Percentiles rank a stretch among this genome's conserved stretches.
These are phyloP conservation scores for Pseudoneurospora amorphoporcata DNA, from an alignment of 495 filamentous ascomycete genomes.

Conservation along the genomic window DNA sequence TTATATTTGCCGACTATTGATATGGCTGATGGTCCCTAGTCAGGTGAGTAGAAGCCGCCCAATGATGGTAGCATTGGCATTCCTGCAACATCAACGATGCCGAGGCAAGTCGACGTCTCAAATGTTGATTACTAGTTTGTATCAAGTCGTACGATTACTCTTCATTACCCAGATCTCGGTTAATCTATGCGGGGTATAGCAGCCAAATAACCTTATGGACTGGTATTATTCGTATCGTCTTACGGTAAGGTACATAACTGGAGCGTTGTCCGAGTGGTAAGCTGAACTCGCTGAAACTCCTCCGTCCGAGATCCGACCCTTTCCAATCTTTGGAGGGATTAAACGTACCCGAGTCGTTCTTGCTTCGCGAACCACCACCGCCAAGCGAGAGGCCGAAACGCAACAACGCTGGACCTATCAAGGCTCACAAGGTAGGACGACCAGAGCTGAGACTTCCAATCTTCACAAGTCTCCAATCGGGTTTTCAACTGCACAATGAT, in stretches of 20 bases:
- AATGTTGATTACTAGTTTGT: neutral
- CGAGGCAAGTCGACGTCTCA: neutral
- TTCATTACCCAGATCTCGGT: neutral
- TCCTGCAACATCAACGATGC: neutral
- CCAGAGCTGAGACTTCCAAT: neutral
- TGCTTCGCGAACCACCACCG: neutral
- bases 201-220: neutral
- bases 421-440: neutral
- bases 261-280: neutral
- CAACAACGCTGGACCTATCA: neutral
- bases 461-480: neutral
- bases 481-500: neutral
- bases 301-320: neutral
- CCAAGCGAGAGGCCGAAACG: neutral
- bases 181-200: neutral
- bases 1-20: neutral
- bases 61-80: neutral
- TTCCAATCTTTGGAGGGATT: neutral
- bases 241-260: neutral
- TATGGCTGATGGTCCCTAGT: neutral
- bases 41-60: neutral
- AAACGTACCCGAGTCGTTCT: neutral
- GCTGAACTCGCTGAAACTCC: neutral
- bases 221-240: neutral
- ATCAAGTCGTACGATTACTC: neutral